Base-by-base conservation (phyloP, 352 stramenopile species). In the Globisporangium parvum region DNA sequence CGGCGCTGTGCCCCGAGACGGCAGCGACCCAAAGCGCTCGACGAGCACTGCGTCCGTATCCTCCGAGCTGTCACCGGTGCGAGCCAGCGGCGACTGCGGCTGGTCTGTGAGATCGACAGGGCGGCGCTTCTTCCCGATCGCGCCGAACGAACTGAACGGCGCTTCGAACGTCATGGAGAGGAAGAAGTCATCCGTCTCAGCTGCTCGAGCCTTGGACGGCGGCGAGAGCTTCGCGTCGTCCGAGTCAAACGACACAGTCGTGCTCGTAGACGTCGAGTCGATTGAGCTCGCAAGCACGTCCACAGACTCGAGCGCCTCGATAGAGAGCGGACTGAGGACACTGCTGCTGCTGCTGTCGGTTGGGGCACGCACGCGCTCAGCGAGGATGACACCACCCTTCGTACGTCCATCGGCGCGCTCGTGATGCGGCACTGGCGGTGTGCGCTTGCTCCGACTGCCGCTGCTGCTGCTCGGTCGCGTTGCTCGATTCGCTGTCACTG, bases 91-190 rank as follows among this genome's bases (percentile, higher is more conserved):
- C 5, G 40, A 28, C n/a, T 47, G 23, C 3, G 35, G 28, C 31
- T 31, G 26, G 26, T 31, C 26, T 31, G 26, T 31, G 26, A 41
- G 35, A 37, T 35, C 23, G 3, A 0, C 35, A 17, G 21, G 1
- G 31, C 35, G 51, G 35, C 54, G 54, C n/a, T 15, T 46, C 40
- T 60, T 55, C 15, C 55, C 55, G 28, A 62, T 62, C 48, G 39
- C 37, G n/a, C 57, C 57, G 24, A 63, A 63, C 14, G 42, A 49
- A 20, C 57, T 56, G 42, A 63, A 63, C 33, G 57, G 50, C 31
- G 57, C 26, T 37, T 57, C 50, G 24, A 63, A 52, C 44, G 44
- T 47, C 50, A 47, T 53, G 21, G 57, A 63, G 8, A 57, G 21
- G 9, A 63, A 63, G 49, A 63, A 57, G 15, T 57, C 35, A n/a